Percentiles rank a stretch among this genome's conserved stretches.
Conservation (phyloP, 768 basidiomycete genomes). For the Hygrocybe punicea region DNA sequence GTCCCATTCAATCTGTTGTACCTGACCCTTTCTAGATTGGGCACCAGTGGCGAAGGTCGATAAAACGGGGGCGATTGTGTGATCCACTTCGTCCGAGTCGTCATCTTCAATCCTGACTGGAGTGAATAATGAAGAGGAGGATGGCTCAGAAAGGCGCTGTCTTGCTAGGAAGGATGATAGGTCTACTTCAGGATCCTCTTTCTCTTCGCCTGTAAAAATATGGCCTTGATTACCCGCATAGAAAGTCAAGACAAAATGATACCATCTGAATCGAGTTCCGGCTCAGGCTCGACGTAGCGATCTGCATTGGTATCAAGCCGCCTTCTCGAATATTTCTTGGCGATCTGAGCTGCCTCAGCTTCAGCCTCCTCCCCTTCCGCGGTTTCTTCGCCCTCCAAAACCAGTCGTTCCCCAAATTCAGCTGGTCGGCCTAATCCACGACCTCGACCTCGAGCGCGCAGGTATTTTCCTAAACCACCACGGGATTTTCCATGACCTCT, state of each 20-base stretch:
- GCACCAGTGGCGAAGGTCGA: constrained; percentile 23
- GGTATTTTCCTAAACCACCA: constrained; percentile 70
- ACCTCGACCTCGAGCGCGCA: constrained; percentile 66
- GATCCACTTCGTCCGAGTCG: constrained; percentile 61
- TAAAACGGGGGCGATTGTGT: constrained; percentile 51
- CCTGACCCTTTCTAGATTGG: constrained; percentile 56
- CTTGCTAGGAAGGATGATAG: constrained; percentile 61
- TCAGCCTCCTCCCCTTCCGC: constrained; percentile 37
- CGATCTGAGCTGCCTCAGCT: constrained; percentile 49
- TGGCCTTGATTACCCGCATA: not conserved
- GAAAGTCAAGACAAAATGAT: constrained; percentile 12
- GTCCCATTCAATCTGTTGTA: constrained; percentile 67
- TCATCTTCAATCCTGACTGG: constrained; percentile 40
- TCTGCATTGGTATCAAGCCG: constrained; percentile 68
- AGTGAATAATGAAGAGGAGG: constrained; percentile 20
- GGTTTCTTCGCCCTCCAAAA: constrained; percentile 56
- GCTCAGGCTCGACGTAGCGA: constrained; percentile 68
- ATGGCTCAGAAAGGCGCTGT: constrained; percentile 49
- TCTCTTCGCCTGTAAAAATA: constrained; percentile 51
- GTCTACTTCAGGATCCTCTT: constrained; percentile 70
- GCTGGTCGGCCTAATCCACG: constrained; percentile 60
- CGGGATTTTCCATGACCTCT: constrained; percentile 56
- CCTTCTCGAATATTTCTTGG: constrained; percentile 52
- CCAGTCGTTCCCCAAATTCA: constrained; percentile 56
- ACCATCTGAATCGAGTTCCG: constrained; percentile 72